phyloP scores from a whole-genome alignment of 2,329 filamentous ascomycete species.

The Endocalyx cinctus region DNA sequence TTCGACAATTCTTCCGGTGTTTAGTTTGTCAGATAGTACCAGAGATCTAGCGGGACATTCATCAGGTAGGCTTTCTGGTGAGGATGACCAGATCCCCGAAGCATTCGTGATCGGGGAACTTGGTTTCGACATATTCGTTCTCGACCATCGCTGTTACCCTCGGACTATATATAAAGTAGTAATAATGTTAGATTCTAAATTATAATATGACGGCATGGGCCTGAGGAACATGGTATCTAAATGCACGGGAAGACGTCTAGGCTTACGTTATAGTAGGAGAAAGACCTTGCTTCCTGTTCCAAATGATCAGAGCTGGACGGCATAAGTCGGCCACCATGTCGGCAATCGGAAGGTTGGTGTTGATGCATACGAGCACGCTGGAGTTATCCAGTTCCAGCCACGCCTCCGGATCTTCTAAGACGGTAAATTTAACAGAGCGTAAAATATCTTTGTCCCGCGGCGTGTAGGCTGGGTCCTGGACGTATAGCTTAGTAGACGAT shows the following conservation, averaged over 20 bases:
- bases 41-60: too few species aligned
- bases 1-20: too few species aligned
- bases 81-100: too few species aligned
- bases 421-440: conserved; percentile 11
- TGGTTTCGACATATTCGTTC: conserved; percentile 7
- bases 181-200: conserved; percentile 6
- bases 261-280: too few species aligned
- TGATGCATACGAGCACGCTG: conserved; percentile 16
- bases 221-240: too few species aligned
- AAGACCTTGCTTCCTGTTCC: conserved; percentile 7
- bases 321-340: conserved; percentile 18
- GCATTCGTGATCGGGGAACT: conserved; percentile 7
- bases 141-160: conserved; percentile 10
- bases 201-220: conserved; percentile 3
- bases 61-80: too few species aligned
- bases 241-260: conserved; percentile 4
- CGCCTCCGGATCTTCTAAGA: conserved; percentile 16
- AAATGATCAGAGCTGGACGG: conserved; percentile 15
- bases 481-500: conserved; percentile 6
- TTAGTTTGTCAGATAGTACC: too few species aligned
- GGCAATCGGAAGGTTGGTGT: conserved; percentile 11
- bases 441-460: conserved; percentile 14
- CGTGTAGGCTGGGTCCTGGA: conserved; percentile 15
- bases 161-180: conserved; percentile 4
- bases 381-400: conserved; percentile 15